Evolutionary conservation across 345 rosid species (phyloP), one percentile per base, ranked within the genome.

Genomic region (Laguncularia racemosa): DNA sequence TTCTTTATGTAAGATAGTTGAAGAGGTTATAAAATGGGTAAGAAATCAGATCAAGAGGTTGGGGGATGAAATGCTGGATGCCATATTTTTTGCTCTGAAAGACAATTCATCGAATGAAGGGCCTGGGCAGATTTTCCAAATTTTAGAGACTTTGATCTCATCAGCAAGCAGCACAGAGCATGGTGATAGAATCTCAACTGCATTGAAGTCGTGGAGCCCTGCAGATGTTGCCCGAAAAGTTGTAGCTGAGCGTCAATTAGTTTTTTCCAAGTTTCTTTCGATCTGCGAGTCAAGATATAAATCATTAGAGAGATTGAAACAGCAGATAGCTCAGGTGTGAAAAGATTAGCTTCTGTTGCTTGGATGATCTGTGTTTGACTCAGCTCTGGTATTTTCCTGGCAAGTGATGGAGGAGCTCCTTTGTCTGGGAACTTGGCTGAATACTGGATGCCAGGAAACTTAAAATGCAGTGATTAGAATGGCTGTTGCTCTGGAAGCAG

Each of bases 231-330:
- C 80, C 21, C 73, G 82, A 58, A 84, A 84, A 73, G 70, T 84
- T 49, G 73, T 80, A 15, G 48, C 49, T 6, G 83, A 82, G 28
- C 79, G 81, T 65, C 59, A 63, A 40, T 57, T 21, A 10, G 76
- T 77, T 40, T 60, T 88, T 45, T 57, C 65, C 2, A 79, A 78
- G 72, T 78, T 85, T 72, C 83, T 63, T 46, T 64, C 57, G n/a
- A 84, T 81, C 49, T 95, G 92, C 54, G 87, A 78, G 59, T 71
- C 86, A 53, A 95, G 82, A 74, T 65, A 62, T 13, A 84, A 84
- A 72, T 72, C 71, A 18, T 64, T 90, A 60, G 67, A 73, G 49
- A 67, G 71, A 18, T 67, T 85, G 69, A 81, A 74, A 64, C 85
- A 77, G 64, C 93, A 82, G 64, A 62, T 79, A 16, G 67, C 84